Conservation (phyloP, 306 rosid species). For the Inga oerstediana region DNA sequence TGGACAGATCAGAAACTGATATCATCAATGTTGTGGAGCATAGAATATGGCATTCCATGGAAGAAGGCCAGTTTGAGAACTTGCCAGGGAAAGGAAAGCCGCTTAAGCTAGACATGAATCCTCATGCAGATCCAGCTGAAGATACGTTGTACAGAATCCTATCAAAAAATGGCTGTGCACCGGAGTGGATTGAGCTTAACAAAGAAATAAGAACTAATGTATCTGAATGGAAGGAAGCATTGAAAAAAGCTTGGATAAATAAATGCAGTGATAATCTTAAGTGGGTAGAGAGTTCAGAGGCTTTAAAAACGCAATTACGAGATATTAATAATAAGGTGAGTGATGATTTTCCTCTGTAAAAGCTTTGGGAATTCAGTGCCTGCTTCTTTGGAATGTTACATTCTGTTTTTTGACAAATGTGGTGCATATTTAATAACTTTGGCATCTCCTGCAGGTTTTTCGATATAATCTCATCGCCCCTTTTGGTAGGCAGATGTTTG, state of each 20-base stretch:
- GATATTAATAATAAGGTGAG: slow-evolving; percentile 75
- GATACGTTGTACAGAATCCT: slow-evolving; percentile 82
- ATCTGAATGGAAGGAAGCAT: slow-evolving; percentile 59
- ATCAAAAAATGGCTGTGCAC: slow-evolving; percentile 80
- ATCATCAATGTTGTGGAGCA: slow-evolving; percentile 86
- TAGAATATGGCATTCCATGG: slow-evolving; percentile 97
- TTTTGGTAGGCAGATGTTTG: slow-evolving; percentile 85
- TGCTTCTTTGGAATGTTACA: slow-evolving; percentile 17
- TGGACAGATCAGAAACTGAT: slow-evolving; percentile 84
- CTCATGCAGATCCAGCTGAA: slow-evolving; percentile 93
- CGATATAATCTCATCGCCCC: slow-evolving; percentile 86
- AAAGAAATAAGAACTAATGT: slow-evolving; percentile 70
- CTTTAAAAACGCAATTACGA: slow-evolving; percentile 56
- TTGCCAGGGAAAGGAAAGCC: slow-evolving; percentile 95
- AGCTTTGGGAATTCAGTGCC: slow-evolving; percentile 15
- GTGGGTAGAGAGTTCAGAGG: slow-evolving; percentile 62
- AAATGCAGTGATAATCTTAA: slow-evolving; percentile 52
- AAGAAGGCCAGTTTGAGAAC: slow-evolving; percentile 88
- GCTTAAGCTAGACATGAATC: slow-evolving; percentile 63
- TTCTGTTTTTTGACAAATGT: neutral
- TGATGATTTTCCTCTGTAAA: neutral
- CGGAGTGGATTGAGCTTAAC: slow-evolving; percentile 94
- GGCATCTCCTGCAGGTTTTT: slow-evolving; percentile 65
- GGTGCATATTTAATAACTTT: slow-evolving; percentile 3
- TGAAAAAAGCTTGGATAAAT: slow-evolving; percentile 63